These are phyloP conservation scores for Lactarius vividus DNA, from an alignment of 768 basidiomycete species.

Conservation along the genomic window DNA sequence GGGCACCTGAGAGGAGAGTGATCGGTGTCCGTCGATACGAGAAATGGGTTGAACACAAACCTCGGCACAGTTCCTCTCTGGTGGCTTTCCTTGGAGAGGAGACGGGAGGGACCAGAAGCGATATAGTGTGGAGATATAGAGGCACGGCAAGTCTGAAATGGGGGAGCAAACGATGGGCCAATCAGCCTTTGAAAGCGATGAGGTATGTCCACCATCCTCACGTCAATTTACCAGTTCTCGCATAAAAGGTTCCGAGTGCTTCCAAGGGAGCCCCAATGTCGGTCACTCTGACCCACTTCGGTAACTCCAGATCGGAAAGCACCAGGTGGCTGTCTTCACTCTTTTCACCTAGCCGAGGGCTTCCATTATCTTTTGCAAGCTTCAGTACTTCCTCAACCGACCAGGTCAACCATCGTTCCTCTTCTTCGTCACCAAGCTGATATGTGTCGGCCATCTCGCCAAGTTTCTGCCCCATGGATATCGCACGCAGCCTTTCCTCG, in stretches of 20 bases:
- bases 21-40: constrained; percentile 3
- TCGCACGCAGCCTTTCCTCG: constrained; percentile 43
- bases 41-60: constrained; percentile 34
- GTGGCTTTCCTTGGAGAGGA: constrained; percentile 30
- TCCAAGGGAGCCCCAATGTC: constrained; percentile 70
- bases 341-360: not conserved
- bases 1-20: constrained; percentile 37
- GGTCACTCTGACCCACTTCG: constrained; percentile 55
- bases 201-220: constrained; percentile 34
- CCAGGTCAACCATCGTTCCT: constrained; percentile 43
- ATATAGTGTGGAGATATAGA: constrained; percentile 64
- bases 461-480: constrained; percentile 46
- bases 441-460: constrained; percentile 41
- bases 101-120: constrained; percentile 51
- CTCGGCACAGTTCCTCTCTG: constrained; percentile 57
- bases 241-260: constrained; percentile 62
- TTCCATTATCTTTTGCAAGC: constrained; percentile 38
- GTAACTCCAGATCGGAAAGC: constrained; percentile 50
- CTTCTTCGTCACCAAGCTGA: constrained; percentile 37
- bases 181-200: constrained; percentile 23
- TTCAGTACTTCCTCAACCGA: constrained; percentile 45
- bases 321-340: constrained; percentile 27
- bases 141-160: constrained; percentile 55
- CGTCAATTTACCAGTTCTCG: constrained; percentile 54
- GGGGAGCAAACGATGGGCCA: not conserved